phyloP scores from a whole-genome alignment of 208 protist genomes.

The Vickermania ingenoplastis region DNA sequence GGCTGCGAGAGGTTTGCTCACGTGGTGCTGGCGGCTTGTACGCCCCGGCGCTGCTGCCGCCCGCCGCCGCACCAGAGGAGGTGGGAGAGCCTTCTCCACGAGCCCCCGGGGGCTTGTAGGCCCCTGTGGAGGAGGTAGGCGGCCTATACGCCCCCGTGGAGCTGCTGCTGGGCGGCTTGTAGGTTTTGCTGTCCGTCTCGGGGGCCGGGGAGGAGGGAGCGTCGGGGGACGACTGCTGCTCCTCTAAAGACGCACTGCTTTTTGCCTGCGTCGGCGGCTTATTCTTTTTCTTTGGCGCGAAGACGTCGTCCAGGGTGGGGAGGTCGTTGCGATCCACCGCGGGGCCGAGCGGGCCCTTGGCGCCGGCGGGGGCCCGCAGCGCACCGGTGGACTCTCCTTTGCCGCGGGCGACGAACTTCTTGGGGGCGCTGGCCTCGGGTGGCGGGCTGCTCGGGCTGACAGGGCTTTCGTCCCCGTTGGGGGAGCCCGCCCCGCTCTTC shows the following conservation, averaged over 20 bases:
- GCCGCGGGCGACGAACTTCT: not conserved
- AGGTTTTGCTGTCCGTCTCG: not conserved
- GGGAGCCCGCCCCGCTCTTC: not conserved
- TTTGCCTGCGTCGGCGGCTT: not conserved
- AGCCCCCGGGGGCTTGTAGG: not conserved
- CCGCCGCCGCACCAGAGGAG: not conserved
- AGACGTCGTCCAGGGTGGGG: not conserved
- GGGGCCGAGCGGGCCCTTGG: not conserved
- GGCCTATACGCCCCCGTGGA: not conserved
- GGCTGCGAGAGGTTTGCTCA: not conserved
- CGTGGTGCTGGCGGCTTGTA: not conserved
- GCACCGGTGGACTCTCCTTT: no score
- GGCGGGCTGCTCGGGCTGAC: not conserved
- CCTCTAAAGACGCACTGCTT: no score
- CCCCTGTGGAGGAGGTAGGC: not conserved
- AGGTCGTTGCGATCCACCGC: not conserved
- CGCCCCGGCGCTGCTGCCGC: not conserved
- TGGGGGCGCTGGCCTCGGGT: not conserved
- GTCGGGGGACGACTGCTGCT: not conserved
- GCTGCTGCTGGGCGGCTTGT: not conserved
- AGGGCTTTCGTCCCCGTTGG: not conserved
- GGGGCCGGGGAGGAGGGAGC: not conserved
- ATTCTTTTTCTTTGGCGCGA: not conserved
- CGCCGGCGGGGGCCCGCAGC: no score
- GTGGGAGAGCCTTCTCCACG: not conserved